Percentiles rank a stretch among this genome's conserved stretches.
Conservation (phyloP, 805 yeast species). For the Yarrowia yakushimensis region DNA sequence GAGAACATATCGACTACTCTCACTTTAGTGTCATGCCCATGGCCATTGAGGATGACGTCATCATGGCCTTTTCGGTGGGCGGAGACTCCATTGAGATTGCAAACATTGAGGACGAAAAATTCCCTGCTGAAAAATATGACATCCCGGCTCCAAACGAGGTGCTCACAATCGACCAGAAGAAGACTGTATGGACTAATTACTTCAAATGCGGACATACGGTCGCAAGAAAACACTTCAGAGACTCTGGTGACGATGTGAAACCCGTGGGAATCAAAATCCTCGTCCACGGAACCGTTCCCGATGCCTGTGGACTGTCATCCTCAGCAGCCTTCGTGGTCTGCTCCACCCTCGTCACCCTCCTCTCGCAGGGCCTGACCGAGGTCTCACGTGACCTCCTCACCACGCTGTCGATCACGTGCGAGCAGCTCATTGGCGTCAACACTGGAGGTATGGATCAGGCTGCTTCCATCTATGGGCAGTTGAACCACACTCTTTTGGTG, state of each 20-base stretch:
- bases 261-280: slow-evolving; percentile 46
- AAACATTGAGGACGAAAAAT: slow-evolving; percentile 37
- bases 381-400: slow-evolving; percentile 54
- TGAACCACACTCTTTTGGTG: slow-evolving; percentile 54
- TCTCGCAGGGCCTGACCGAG: slow-evolving; percentile 46
- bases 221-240: slow-evolving; percentile 45
- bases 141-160: slow-evolving; percentile 28
- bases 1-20: slow-evolving; percentile 72
- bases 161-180: slow-evolving; percentile 48
- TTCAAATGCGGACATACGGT: slow-evolving; percentile 63
- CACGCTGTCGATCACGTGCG: slow-evolving; percentile 58
- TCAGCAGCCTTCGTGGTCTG: slow-evolving; percentile 71
- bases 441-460: slow-evolving; percentile 82
- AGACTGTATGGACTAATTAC: slow-evolving; percentile 63
- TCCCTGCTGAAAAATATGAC: slow-evolving; percentile 28
- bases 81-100: slow-evolving; percentile 38
- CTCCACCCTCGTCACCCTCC: slow-evolving; percentile 54
- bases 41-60: slow-evolving; percentile 64
- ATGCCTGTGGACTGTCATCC: slow-evolving; percentile 68
- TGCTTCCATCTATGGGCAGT: slow-evolving; percentile 64
- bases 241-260: not conserved
- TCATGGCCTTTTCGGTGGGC: slow-evolving; percentile 42
- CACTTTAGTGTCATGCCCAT: slow-evolving; percentile 66
- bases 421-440: slow-evolving; percentile 69
- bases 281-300: slow-evolving; percentile 64